Conservation (phyloP, 164 flowering plant genomes). For the Stephania japonica region DNA sequence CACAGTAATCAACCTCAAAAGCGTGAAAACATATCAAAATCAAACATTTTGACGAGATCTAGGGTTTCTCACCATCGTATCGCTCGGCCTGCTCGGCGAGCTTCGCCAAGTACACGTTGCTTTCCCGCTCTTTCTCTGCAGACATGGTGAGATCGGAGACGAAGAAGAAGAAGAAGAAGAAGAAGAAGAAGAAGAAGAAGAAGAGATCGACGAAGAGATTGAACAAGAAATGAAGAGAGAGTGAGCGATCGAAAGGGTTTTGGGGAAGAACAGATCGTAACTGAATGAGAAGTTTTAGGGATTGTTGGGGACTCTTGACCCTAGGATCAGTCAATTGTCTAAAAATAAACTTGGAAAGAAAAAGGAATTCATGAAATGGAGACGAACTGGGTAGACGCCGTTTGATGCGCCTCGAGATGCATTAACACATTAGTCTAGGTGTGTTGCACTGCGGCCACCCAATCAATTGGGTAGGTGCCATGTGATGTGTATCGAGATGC, state of each 20-base stretch:
- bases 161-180: neutral
- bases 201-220: neutral
- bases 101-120: neutral
- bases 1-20: neutral
- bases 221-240: neutral
- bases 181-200: neutral
- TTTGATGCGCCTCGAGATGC: too few species aligned
- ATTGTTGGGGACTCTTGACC: neutral
- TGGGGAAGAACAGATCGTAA: neutral
- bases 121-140: neutral
- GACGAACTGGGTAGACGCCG: too few species aligned
- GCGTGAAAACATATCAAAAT: neutral
- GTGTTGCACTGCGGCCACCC: too few species aligned
- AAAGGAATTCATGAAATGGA: too few species aligned
- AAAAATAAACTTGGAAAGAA: neutral
- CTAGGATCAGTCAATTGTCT: neutral
- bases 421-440: too few species aligned
- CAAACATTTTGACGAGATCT: neutral
- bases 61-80: neutral
- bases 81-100: constrained; percentile 4
- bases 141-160: neutral
- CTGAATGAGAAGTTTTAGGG: neutral
- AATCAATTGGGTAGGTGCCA: too few species aligned
- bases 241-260: too few species aligned
- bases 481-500: too few species aligned